A percentile compares a stretch with the other conserved stretches of the same genome.
Evolutionary conservation across 305 asterid genomes (phyloP).

Genomic region (Solanum hybrid): DNA sequence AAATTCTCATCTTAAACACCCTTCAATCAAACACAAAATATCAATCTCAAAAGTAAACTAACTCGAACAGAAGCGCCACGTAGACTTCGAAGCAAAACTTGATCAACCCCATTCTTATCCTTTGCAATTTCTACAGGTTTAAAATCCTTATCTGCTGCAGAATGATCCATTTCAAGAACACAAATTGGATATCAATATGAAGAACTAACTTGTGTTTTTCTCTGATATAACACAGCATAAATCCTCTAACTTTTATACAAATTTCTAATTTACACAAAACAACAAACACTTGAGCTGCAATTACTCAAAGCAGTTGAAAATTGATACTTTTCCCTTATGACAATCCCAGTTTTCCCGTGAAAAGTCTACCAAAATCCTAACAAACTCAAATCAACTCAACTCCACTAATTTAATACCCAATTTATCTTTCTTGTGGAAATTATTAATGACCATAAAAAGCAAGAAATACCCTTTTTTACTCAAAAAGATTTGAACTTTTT

Average conservation of each 20-base stretch:
- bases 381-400: slow-evolving; percentile 25
- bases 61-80: slow-evolving; percentile 68
- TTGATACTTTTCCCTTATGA: slow-evolving; percentile 31
- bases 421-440: not conserved
- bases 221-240: not conserved
- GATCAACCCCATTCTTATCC: slow-evolving; percentile 53
- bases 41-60: slow-evolving; percentile 18
- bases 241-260: not conserved
- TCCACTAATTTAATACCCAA: not conserved
- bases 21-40: not conserved
- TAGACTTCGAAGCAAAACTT: slow-evolving; percentile 50
- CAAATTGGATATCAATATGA: slow-evolving; percentile 10
- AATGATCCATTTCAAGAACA: slow-evolving; percentile 47
- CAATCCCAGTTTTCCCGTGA: slow-evolving; percentile 46
- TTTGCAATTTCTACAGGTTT: slow-evolving; percentile 39
- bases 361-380: slow-evolving; percentile 31
- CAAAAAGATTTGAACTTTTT: not conserved
- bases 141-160: slow-evolving; percentile 30
- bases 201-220: not conserved
- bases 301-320: slow-evolving; percentile 24
- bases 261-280: not conserved
- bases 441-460: not conserved
- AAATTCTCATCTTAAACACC: not conserved
- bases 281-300: slow-evolving; percentile 1
- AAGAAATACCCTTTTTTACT: not conserved